These are phyloP conservation scores for Boletus sp. DNA, from an alignment of 1,284 basidiomycete species.

Conservation along the genomic window DNA sequence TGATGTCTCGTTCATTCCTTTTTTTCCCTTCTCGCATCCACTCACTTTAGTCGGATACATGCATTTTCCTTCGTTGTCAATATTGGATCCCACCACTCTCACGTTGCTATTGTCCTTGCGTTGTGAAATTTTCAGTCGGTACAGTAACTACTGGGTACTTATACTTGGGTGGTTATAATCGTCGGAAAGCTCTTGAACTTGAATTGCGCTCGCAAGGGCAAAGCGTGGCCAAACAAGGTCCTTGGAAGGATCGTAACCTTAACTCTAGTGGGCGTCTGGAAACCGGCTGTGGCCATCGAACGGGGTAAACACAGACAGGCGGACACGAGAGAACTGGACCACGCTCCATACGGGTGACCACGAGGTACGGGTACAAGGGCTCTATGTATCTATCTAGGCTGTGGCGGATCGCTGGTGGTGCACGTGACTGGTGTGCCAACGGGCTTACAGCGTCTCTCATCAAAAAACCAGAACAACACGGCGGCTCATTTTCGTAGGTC, in stretches of 20 bases:
- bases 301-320: too few species aligned
- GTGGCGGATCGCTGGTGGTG: too few species aligned
- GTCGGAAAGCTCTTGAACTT: constrained; percentile 1
- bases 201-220: constrained; percentile 1
- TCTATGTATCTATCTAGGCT: too few species aligned
- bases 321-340: too few species aligned
- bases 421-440: too few species aligned
- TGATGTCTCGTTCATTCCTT: constrained; percentile 16
- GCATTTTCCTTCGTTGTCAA: constrained; percentile 29
- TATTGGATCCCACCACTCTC: constrained; percentile 24
- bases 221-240: constrained; percentile 30
- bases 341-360: too few species aligned
- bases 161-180: constrained; percentile 16
- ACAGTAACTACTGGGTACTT: not conserved
- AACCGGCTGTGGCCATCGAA: too few species aligned
- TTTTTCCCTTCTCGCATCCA: constrained; percentile 14
- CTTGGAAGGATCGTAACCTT: too few species aligned
- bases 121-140: constrained; percentile 11
- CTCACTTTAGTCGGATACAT: constrained; percentile 26
- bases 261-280: too few species aligned
- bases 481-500: constrained; percentile 9
- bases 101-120: constrained; percentile 14
- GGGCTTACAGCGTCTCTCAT: not conserved
- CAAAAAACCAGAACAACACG: constrained; percentile 19
- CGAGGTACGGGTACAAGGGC: too few species aligned